Conservation (phyloP, 768 basidiomycete species). For the Kwoniella sp. region DNA sequence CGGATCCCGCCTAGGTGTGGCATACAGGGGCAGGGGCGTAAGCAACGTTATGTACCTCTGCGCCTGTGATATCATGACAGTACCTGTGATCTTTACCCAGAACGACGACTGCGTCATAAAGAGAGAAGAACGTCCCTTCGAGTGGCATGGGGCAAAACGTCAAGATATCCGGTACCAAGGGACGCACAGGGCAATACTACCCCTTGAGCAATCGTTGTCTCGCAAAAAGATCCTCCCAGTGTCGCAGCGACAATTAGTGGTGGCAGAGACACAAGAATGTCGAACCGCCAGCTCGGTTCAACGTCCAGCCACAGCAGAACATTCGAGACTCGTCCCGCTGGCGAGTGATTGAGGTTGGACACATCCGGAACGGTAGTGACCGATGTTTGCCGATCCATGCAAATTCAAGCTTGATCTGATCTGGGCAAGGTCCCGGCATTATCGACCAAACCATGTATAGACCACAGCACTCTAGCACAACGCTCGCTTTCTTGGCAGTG, state of each 20-base stretch:
- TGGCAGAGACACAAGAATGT: not conserved
- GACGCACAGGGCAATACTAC: not conserved
- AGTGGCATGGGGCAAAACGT: too few relatives aligned
- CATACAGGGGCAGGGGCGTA: not conserved
- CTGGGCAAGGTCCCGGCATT: too few relatives aligned
- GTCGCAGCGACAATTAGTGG: not conserved
- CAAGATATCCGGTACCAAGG: not conserved
- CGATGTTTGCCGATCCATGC: too few relatives aligned
- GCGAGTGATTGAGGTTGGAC: too few relatives aligned
- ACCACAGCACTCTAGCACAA: too few relatives aligned
- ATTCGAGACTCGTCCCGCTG: not conserved
- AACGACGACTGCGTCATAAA: not conserved
- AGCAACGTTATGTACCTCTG: not conserved
- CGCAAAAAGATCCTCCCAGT: not conserved
- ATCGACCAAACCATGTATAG: too few relatives aligned
- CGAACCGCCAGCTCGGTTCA: not conserved
- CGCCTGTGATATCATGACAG: not conserved
- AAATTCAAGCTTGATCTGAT: too few relatives aligned
- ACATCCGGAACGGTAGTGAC: too few relatives aligned
- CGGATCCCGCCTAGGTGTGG: conserved; percentile 1
- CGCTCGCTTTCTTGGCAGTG: not conserved
- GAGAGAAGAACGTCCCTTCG: too few relatives aligned
- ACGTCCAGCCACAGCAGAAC: not conserved
- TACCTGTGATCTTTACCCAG: not conserved
- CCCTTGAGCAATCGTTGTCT: not conserved